These are phyloP conservation scores for Cyclostephanos invisitatus DNA, from an alignment of 108 stramenopile species.

Conservation along the genomic window DNA sequence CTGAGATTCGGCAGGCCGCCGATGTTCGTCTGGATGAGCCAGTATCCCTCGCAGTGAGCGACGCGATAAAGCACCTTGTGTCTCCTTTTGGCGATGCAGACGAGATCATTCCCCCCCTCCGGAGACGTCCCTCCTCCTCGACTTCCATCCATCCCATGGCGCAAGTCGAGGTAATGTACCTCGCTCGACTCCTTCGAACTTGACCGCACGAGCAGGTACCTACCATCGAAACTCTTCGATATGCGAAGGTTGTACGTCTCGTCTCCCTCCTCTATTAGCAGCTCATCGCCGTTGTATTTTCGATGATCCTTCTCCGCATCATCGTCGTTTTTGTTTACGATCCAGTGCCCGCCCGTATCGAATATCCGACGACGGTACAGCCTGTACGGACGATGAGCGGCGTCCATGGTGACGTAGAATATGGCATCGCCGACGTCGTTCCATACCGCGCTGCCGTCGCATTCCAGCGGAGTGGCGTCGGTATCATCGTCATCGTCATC, in stretches of 20 bases:
- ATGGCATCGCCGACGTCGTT: constrained; percentile 72
- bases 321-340: no score
- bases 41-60: constrained; percentile 63
- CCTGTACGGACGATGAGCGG: constrained; percentile 74
- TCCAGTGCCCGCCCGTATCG: constrained; percentile 21
- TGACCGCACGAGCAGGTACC: constrained; percentile 60
- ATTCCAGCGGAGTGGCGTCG: constrained; percentile 28
- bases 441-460: constrained; percentile 77
- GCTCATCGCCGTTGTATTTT: constrained; percentile 65
- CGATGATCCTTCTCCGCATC: neutral
- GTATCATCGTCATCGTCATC: no score
- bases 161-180: constrained; percentile 65
- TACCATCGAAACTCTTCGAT: constrained; percentile 60
- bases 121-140: neutral
- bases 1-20: constrained; percentile 69
- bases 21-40: constrained; percentile 66
- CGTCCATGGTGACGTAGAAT: constrained; percentile 89
- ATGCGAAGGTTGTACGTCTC: constrained; percentile 60
- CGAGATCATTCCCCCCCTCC: constrained; percentile 12
- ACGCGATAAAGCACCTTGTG: constrained; percentile 71
- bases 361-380: constrained; percentile 53
- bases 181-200: constrained; percentile 85
- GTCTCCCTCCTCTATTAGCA: constrained; percentile 85
- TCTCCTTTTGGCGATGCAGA: constrained; percentile 67
- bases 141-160: neutral